Evolutionary conservation across 2,329 filamentous ascomycete species (phyloP), one percentile per base, ranked within the genome.

Genomic region (Plectosphaerella sp.): DNA sequence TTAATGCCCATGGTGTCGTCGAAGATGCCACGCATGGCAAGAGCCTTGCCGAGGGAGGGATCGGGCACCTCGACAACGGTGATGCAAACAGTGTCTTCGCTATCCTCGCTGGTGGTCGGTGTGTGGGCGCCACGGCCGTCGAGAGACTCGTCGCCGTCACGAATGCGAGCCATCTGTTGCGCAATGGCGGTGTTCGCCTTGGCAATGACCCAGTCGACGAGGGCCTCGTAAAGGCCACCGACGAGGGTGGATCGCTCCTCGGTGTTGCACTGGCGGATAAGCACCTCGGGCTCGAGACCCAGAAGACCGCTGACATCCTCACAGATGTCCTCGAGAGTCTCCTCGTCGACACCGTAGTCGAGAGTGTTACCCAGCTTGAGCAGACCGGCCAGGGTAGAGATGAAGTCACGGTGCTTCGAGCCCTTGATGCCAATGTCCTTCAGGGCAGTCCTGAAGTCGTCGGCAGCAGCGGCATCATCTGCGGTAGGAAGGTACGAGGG

Each of bases 381-480:
- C 14, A 99, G 73, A 25, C 89, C 93, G 2, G 91, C 89, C 16
- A 99, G 78, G 1, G 87, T 87, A 0, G 91, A 94, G 49, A 99
- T 87, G 52, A 99, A 79, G 62, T 89, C 88, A 52, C 91, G 83
- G 59, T 95, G 86, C 24, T 85, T 77, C 11, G 88, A 81, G 7
- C 94, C 94, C 68, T 94, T 97, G 70, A 99, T 95, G 16, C 94
- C 94, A 61, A 99, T 93, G 2, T 89, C 84, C 67, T 95, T 96
- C 24, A 99, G 74, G 9, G 91, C 88, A 35, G 86, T 77, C 48
- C 93, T 84, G 68, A 97, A 96, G 67, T 99, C 94, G 64, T 99
- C 94, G 8, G 93, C 94, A 1, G 92, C 84, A 1, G 94, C 94
- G 7, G 85, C 86, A 72, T 99, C 94, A 61, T 99, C 94, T 36